Conservation (phyloP, 768 basidiomycete genomes). For the Suillus occidentalis region DNA sequence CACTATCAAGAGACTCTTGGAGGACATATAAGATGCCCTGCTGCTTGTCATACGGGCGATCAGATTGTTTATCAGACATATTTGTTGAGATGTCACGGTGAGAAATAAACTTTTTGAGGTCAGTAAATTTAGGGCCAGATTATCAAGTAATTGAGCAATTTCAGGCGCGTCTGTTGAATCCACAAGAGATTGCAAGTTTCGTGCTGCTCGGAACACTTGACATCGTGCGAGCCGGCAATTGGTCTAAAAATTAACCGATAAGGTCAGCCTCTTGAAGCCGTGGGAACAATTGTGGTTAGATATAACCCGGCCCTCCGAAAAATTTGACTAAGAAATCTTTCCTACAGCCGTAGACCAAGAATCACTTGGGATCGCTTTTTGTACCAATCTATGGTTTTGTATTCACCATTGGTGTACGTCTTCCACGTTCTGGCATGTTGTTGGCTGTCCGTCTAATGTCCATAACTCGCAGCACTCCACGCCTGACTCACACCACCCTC, state of each 20-base stretch:
- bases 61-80: slow-evolving; percentile 4
- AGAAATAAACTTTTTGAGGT: background rate
- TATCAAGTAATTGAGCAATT: background rate
- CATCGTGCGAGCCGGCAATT: background rate
- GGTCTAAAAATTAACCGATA: background rate
- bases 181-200: background rate
- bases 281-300: slow-evolving; percentile 11
- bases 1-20: slow-evolving; percentile 45
- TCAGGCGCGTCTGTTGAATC: background rate
- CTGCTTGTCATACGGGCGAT: background rate
- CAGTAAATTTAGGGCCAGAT: slow-evolving; percentile 1
- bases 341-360: slow-evolving; percentile 13
- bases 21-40: slow-evolving; percentile 13
- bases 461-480: slow-evolving; percentile 20
- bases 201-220: background rate
- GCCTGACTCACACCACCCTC: slow-evolving; percentile 51
- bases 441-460: slow-evolving; percentile 8
- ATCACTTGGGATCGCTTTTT: slow-evolving; percentile 14
- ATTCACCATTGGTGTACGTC: slow-evolving; percentile 36
- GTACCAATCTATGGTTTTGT: slow-evolving; percentile 55
- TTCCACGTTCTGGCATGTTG: background rate
- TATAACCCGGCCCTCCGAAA: slow-evolving; percentile 2
- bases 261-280: background rate
- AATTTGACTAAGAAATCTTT: slow-evolving; percentile 16
- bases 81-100: background rate